phyloP scores from a whole-genome alignment of 306 rosid genomes.

The Ziziphus jujuba region DNA sequence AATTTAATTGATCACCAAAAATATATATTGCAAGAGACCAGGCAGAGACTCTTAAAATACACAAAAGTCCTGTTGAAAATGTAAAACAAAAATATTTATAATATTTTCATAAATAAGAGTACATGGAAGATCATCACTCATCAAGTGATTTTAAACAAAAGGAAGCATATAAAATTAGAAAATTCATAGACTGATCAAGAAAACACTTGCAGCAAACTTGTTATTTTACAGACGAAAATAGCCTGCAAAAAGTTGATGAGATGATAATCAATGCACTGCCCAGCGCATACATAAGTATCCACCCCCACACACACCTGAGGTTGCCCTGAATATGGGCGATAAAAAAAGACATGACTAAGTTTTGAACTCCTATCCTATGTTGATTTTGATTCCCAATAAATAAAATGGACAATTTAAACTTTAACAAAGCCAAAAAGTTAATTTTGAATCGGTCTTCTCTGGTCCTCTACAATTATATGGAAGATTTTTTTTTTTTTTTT shows the following conservation, averaged over 20 bases:
- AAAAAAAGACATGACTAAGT: not conserved
- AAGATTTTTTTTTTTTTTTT: slow-evolving; percentile 8
- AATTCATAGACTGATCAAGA: no score
- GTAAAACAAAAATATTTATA: not conserved
- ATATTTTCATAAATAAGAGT: slow-evolving; percentile 4
- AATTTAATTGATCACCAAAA: slow-evolving; percentile 31
- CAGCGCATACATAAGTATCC: not conserved
- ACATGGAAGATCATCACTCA: slow-evolving; percentile 4
- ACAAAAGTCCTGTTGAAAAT: slow-evolving; percentile 7
- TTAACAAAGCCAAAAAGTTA: slow-evolving; percentile 11
- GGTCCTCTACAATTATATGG: slow-evolving; percentile 9
- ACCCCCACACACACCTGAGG: not conserved
- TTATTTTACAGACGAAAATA: not conserved
- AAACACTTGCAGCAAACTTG: no score
- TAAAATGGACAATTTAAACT: not conserved
- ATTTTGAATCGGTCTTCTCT: not conserved
- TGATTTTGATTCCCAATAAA: not conserved
- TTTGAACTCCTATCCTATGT: not conserved
- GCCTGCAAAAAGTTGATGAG: not conserved
- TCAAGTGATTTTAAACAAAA: slow-evolving; percentile 10
- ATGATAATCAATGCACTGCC: not conserved
- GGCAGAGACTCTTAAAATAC: slow-evolving; percentile 6
- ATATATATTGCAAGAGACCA: slow-evolving; percentile 28
- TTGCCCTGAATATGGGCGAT: not conserved
- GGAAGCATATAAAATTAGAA: no score